These are phyloP conservation scores for Emmonsiellopsis sp. DNA, from an alignment of 2,329 filamentous ascomycete genomes.

Conservation along the genomic window DNA sequence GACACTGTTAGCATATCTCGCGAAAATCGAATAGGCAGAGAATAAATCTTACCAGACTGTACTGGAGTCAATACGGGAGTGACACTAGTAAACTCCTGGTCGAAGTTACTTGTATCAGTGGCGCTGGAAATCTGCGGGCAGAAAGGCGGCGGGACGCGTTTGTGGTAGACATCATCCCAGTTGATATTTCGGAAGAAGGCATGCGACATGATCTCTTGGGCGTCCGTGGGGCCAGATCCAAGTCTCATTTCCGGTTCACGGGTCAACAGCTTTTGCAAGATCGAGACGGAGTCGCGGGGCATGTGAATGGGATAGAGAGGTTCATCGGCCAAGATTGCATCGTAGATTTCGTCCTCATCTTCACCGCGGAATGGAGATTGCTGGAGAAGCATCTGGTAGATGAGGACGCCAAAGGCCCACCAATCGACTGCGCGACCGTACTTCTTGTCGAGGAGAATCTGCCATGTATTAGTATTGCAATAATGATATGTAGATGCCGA, in stretches of 20 bases:
- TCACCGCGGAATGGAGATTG: constrained; percentile 98
- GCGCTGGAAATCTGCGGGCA: constrained; percentile 79
- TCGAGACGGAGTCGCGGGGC: constrained; percentile 94
- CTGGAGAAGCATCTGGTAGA: constrained; percentile 98
- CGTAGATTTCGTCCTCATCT: constrained; percentile 98
- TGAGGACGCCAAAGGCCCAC: constrained; percentile 98
- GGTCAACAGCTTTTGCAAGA: constrained; percentile 92
- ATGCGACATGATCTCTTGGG: constrained; percentile 97
- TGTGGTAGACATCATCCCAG: constrained; percentile 98
- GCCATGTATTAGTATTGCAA: constrained; percentile 14
- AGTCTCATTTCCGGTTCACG: constrained; percentile 88
- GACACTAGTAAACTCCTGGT: constrained; percentile 96
- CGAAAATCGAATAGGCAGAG: neutral
- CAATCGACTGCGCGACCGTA: constrained; percentile 96
- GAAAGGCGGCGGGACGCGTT: constrained; percentile 82
- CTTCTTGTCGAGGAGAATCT: constrained; percentile 97
- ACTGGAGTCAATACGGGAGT: constrained; percentile 95
- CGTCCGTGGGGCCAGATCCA: constrained; percentile 90
- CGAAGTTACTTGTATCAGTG: constrained; percentile 99
- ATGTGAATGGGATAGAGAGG: constrained; percentile 97
- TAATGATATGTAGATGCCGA: neutral
- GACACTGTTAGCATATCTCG: constrained; percentile 1
- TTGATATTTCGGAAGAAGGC: constrained; percentile 97
- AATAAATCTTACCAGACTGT: constrained; percentile 68
- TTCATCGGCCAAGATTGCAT: constrained; percentile 94